Conservation (phyloP, 352 stramenopile species). For the Globisporangium cystogenes region DNA sequence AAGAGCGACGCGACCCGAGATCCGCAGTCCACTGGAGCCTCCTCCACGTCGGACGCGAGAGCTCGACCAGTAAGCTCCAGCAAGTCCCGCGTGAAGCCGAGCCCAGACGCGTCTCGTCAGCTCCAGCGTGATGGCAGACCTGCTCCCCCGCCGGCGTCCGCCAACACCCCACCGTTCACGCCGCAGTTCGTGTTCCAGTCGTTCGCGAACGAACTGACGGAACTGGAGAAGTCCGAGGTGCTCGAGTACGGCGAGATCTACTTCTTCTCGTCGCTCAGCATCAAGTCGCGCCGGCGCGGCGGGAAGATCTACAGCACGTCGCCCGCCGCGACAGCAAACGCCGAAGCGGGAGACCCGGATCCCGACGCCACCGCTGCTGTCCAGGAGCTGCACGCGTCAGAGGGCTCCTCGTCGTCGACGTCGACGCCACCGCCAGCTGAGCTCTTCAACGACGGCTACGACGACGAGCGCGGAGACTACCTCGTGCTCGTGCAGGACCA, state of each 20-base stretch:
- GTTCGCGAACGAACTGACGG: slow-evolving; percentile 30
- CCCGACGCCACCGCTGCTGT: no score
- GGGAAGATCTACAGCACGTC: slow-evolving; percentile 23
- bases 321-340: neutral
- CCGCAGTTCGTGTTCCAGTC: slow-evolving; percentile 7
- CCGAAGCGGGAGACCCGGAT: slow-evolving; percentile 1
- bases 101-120: neutral
- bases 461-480: slow-evolving; percentile 98
- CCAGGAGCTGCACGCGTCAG: neutral
- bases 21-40: neutral
- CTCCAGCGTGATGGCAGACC: neutral
- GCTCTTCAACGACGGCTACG: slow-evolving; percentile 91
- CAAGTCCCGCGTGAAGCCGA: slow-evolving; percentile 19
- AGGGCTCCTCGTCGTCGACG: neutral
- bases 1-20: slow-evolving; percentile 9
- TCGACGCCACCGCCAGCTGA: neutral
- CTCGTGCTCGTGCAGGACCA: slow-evolving; percentile 92
- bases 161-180: slow-evolving; percentile 21
- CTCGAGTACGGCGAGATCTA: slow-evolving; percentile 37
- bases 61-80: slow-evolving; percentile 2
- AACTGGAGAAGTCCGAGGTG: slow-evolving; percentile 48
- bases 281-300: slow-evolving; percentile 28
- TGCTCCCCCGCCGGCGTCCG: slow-evolving; percentile 10
- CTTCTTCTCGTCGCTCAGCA: slow-evolving; percentile 33
- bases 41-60: neutral